A percentile compares a stretch with the other conserved stretches of the same genome.
Evolutionary conservation across 2,329 filamentous ascomycete genomes (phyloP).

Genomic region (Ascochyta rabiei): DNA sequence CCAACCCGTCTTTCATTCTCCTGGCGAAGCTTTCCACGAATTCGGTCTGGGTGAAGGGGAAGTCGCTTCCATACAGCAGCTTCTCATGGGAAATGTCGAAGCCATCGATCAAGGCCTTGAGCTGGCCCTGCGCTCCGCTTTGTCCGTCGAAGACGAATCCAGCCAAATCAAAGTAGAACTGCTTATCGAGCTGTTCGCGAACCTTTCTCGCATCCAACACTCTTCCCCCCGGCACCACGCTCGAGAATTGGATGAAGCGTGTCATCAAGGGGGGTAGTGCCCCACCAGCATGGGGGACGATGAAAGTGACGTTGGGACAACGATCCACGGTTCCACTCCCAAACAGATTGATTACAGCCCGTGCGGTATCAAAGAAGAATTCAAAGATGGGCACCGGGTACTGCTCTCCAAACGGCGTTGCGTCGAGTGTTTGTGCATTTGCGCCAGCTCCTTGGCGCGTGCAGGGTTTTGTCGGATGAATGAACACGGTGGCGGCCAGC

Average conservation of each 20-base stretch:
- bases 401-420: conserved; percentile 45
- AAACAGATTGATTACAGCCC: conserved; percentile 57
- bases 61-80: conserved; percentile 61
- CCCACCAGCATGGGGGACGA: conserved; percentile 58
- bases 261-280: conserved; percentile 54
- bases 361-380: conserved; percentile 61
- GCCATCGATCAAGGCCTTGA: conserved; percentile 55
- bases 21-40: conserved; percentile 48
- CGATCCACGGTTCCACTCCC: conserved; percentile 54
- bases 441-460: conserved; percentile 35
- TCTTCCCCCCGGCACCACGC: conserved; percentile 46
- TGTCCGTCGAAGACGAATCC: conserved; percentile 54
- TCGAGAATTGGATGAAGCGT: conserved; percentile 51
- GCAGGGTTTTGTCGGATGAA: conserved; percentile 61
- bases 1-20: conserved; percentile 52
- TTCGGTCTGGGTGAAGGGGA: conserved; percentile 54
- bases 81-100: conserved; percentile 46
- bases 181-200: conserved; percentile 41
- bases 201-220: conserved; percentile 35
- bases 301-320: conserved; percentile 55
- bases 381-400: conserved; percentile 56
- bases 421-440: conserved; percentile 26
- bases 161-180: conserved; percentile 61
- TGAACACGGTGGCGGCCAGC: conserved; percentile 57
- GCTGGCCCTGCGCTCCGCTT: conserved; percentile 50